These are phyloP conservation scores for Xylariaceae sp. DNA, from an alignment of 2,329 filamentous ascomycete species.

Conservation along the genomic window DNA sequence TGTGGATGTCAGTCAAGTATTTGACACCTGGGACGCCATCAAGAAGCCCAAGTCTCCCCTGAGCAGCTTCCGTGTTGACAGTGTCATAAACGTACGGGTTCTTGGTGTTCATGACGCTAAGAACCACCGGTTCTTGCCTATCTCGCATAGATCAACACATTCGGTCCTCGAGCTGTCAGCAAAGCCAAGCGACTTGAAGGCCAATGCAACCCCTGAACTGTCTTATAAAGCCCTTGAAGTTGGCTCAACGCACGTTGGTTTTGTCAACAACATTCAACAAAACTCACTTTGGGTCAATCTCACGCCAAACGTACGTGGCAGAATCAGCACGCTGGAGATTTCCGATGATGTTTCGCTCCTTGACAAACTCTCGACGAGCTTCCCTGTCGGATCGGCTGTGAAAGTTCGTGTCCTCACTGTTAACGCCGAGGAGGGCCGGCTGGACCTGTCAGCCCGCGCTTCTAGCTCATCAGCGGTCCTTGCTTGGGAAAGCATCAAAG, in stretches of 20 bases:
- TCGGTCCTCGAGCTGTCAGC: slow-evolving; percentile 82
- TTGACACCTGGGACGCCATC: slow-evolving; percentile 84
- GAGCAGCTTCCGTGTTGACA: slow-evolving; percentile 64
- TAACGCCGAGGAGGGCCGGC: slow-evolving; percentile 64
- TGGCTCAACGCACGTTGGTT: slow-evolving; percentile 70
- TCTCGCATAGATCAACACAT: slow-evolving; percentile 77
- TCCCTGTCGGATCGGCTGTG: slow-evolving; percentile 84
- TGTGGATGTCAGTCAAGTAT: slow-evolving; percentile 85
- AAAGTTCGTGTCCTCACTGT: slow-evolving; percentile 72
- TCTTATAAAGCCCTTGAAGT: slow-evolving; percentile 67
- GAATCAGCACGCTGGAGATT: slow-evolving; percentile 75
- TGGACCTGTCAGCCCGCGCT: slow-evolving; percentile 80
- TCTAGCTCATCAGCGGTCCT: slow-evolving; percentile 52
- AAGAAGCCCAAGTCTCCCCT: slow-evolving; percentile 75
- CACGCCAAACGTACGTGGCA: slow-evolving; percentile 79
- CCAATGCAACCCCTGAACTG: slow-evolving; percentile 45
- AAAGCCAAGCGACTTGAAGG: slow-evolving; percentile 62
- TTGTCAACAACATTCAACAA: slow-evolving; percentile 81
- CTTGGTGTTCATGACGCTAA: slow-evolving; percentile 85
- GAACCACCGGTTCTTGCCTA: slow-evolving; percentile 85
- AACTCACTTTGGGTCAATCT: slow-evolving; percentile 86
- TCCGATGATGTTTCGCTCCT: slow-evolving; percentile 80
- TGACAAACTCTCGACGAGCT: slow-evolving; percentile 69
- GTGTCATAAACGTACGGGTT: slow-evolving; percentile 68
- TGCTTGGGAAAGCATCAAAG: slow-evolving; percentile 65